Percentiles rank a stretch among this genome's conserved stretches.
Conservation (phyloP, 257 asterid genomes). For the Fraxinus cuspidata region DNA sequence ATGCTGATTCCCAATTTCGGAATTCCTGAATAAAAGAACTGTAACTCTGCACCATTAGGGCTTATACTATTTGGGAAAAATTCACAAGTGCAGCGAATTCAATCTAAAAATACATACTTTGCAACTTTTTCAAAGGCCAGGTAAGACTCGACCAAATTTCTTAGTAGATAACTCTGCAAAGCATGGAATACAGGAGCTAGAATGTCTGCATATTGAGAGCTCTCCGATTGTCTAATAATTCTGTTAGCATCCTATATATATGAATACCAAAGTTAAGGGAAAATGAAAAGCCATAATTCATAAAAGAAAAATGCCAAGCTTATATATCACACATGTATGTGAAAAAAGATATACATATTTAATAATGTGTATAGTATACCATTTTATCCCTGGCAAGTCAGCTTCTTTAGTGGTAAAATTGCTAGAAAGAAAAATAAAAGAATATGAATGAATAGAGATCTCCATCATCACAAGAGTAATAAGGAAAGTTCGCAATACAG, state of each 20-base stretch:
- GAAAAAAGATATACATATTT: neutral
- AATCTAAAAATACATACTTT: constrained; percentile 59
- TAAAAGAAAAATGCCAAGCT: neutral
- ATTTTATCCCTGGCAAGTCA: neutral
- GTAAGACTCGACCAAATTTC: constrained; percentile 71
- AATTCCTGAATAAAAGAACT: constrained; percentile 97
- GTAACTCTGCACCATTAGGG: constrained; percentile 52
- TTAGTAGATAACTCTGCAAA: constrained; percentile 71
- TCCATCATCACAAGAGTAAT: neutral
- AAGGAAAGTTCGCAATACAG: neutral
- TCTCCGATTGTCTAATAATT: constrained; percentile 73
- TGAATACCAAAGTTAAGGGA: constrained; percentile 21
- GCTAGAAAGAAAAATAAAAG: neutral
- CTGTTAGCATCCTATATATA: constrained; percentile 77
- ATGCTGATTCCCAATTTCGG: constrained; percentile 96
- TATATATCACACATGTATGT: neutral
- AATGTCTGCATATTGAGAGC: constrained; percentile 74
- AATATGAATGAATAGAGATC: neutral
- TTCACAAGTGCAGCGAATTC: constrained; percentile 7
- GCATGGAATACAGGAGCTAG: constrained; percentile 77
- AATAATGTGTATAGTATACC: neutral
- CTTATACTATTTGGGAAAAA: constrained; percentile 19
- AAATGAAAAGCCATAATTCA: constrained; percentile 11
- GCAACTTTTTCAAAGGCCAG: constrained; percentile 83
- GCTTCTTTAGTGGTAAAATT: neutral